Conservation (phyloP, 2,329 filamentous ascomycete species). For the Colletotrichum chlorophyti region DNA sequence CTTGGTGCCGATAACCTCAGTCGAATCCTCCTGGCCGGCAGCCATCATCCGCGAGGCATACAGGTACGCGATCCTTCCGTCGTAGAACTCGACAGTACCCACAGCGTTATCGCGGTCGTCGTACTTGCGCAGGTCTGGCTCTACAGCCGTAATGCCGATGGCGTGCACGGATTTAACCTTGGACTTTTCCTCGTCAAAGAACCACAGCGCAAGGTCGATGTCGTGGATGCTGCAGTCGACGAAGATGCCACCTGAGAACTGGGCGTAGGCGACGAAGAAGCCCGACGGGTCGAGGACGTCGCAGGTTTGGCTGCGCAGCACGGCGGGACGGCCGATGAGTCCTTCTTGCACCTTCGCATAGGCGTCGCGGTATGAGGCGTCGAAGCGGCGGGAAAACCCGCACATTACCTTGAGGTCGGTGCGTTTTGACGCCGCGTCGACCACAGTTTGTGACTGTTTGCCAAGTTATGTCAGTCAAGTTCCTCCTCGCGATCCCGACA, state of each 20-base stretch:
- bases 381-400: constrained; percentile 56
- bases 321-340: constrained; percentile 63
- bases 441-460: constrained; percentile 63
- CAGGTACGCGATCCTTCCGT: constrained; percentile 68
- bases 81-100: constrained; percentile 69
- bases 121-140: constrained; percentile 40
- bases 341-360: constrained; percentile 57
- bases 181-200: constrained; percentile 38
- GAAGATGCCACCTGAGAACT: constrained; percentile 72
- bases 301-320: constrained; percentile 71
- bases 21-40: constrained; percentile 70
- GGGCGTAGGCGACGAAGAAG: constrained; percentile 73
- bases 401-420: constrained; percentile 69
- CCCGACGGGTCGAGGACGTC: constrained; percentile 70
- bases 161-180: constrained; percentile 39
- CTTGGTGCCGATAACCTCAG: constrained; percentile 71
- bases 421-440: constrained; percentile 60
- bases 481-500: no score
- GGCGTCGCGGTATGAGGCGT: constrained; percentile 69
- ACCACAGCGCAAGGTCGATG: constrained; percentile 51
- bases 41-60: constrained; percentile 73
- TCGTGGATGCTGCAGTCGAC: constrained; percentile 77
- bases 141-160: constrained; percentile 40
- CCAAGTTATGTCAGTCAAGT: not conserved
- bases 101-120: constrained; percentile 41